phyloP scores from a whole-genome alignment of 2,329 filamentous ascomycete species.

The Epicoccum nigrum region DNA sequence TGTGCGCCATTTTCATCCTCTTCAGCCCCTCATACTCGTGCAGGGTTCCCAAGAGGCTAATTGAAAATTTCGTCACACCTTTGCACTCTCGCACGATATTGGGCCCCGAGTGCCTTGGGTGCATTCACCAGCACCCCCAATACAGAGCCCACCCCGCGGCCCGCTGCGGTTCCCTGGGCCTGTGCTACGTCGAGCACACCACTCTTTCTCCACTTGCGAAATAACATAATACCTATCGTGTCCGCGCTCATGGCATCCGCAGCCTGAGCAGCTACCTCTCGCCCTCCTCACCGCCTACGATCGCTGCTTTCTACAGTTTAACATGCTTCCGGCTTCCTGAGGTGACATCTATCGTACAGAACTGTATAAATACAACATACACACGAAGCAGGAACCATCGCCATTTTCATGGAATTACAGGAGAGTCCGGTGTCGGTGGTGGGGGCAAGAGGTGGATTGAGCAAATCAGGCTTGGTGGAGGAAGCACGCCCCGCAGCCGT shows the following conservation, averaged over 20 bases:
- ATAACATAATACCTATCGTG: constrained; percentile 9
- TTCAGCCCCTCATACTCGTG: constrained; percentile 21
- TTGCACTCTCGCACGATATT: constrained; percentile 24
- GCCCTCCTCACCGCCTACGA: constrained; percentile 39
- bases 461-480: constrained; percentile 27
- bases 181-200: constrained; percentile 27
- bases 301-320: constrained; percentile 29
- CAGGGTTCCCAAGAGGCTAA: constrained; percentile 37
- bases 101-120: constrained; percentile 34
- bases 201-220: constrained; percentile 21
- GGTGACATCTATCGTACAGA: constrained; percentile 9
- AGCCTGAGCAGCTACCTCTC: constrained; percentile 30
- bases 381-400: constrained; percentile 7
- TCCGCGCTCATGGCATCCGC: constrained; percentile 23
- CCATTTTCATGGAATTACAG: constrained; percentile 38
- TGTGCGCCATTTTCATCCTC: constrained; percentile 25
- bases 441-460: constrained; percentile 36
- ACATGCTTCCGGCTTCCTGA: constrained; percentile 32
- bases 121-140: constrained; percentile 29
- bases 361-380: constrained; percentile 8
- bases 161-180: constrained; percentile 25
- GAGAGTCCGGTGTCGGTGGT: constrained; percentile 40
- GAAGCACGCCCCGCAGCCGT: constrained; percentile 21
- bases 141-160: constrained; percentile 26
- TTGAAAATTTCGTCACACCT: constrained; percentile 30